Evolutionary conservation across 352 stramenopile genomes (phyloP), one percentile per base, ranked within the genome.

Genomic region (Globisporangium barbulae): DNA sequence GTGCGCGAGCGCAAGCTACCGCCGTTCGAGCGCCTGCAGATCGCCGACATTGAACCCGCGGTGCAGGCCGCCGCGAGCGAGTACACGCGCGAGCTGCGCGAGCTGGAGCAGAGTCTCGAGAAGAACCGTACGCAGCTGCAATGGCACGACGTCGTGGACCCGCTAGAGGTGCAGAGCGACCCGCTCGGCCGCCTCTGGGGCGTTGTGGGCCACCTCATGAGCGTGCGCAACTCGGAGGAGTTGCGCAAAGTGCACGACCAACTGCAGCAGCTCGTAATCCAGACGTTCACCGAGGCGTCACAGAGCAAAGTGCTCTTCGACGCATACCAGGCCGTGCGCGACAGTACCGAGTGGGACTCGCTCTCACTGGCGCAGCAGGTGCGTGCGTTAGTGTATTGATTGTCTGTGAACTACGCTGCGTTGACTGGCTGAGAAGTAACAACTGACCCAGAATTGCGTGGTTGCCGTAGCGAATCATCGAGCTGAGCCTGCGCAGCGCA

Each of bases 141-240:
- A 19, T 99, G 96, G 73, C 68, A 76, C 1, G 82, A 96, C 22
- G 83, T 98, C 0, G 81, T 99, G 8, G 92, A 98, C 13, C 83
- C 89, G 30, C 67, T 99, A 21, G 95, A 99, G 73, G 74, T 89
- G 30, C 92, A 98, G 63, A 88, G 95, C 45, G 91, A 97, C 61
- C 86, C 90, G 37, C 73, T 99, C 22, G 85, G 81, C 6, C 98
- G 94, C 63, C 84, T 94, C 47, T 99, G 97, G 97, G 95, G 96
- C 19, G 79, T 99, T 19, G 96, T 98, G 25, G 86, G 89, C 31
- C 97, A 99, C 78, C 85, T 99, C 48, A 98, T 98, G 74, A 98
- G 94, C 52, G 97, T 99, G 28, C 95, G 97, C 71, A 99, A 99
- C 78, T 96, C 86, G 50, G 90, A 98, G 6, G 93, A 97, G 57